phyloP scores from a whole-genome alignment of 1,139 yeast species.

The Suhomyces bribrorum region DNA sequence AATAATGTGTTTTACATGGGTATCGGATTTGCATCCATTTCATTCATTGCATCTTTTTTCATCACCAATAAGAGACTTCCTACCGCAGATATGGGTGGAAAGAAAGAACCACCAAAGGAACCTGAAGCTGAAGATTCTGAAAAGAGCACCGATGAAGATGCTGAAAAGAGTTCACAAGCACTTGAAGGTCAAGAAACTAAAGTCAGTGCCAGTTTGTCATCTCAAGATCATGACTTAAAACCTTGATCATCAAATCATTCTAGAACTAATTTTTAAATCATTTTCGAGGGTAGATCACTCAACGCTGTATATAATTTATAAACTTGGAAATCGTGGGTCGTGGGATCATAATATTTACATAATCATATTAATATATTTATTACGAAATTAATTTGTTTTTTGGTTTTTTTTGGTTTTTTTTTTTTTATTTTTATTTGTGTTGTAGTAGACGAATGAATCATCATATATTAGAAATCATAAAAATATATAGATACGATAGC shows the following conservation, averaged over 20 bases:
- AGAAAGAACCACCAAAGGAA: not conserved
- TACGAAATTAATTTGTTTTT: too few relatives aligned
- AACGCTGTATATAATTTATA: too few relatives aligned
- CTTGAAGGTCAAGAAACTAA: not conserved
- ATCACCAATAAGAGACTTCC: slow-evolving; percentile 13
- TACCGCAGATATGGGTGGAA: not conserved
- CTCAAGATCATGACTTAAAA: too few relatives aligned
- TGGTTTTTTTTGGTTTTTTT: too few relatives aligned
- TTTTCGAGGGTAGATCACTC: too few relatives aligned
- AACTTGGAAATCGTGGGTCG: too few relatives aligned
- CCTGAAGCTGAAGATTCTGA: not conserved
- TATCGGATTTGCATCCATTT: slow-evolving; percentile 6
- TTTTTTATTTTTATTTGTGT: too few relatives aligned
- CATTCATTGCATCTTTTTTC: slow-evolving; percentile 7
- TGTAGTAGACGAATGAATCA: not conserved
- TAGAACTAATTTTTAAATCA: too few relatives aligned
- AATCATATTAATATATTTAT: too few relatives aligned
- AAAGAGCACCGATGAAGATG: not conserved
- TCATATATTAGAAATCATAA: not conserved
- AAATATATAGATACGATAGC: not conserved
- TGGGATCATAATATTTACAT: too few relatives aligned
- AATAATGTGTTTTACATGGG: slow-evolving; percentile 35
- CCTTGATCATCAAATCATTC: too few relatives aligned
- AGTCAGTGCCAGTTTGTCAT: not conserved
- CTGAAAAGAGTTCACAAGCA: not conserved